Conservation (phyloP, 1,284 basidiomycete genomes). For the Ustilago sp. region DNA sequence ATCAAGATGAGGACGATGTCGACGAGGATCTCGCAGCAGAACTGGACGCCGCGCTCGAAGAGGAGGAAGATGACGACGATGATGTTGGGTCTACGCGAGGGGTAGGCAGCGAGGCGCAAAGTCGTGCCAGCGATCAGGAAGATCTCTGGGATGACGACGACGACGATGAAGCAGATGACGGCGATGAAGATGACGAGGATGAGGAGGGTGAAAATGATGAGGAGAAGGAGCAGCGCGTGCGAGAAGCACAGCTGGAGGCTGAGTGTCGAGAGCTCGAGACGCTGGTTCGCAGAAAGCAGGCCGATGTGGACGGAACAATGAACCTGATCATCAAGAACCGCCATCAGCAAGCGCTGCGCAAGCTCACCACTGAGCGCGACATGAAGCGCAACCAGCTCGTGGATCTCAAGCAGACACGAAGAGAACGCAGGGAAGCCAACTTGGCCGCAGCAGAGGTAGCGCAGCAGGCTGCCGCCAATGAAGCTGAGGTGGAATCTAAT, state of each 20-base stretch:
- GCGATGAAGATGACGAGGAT: slow-evolving; percentile 82
- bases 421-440: slow-evolving; percentile 59
- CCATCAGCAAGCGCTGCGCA: slow-evolving; percentile 63
- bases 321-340: slow-evolving; percentile 68
- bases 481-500: slow-evolving; percentile 20
- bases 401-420: slow-evolving; percentile 61
- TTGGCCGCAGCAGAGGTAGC: slow-evolving; percentile 56
- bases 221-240: slow-evolving; percentile 63
- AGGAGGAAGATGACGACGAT: slow-evolving; percentile 74
- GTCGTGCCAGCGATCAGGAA: slow-evolving; percentile 59
- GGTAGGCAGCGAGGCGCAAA: slow-evolving; percentile 66
- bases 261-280: slow-evolving; percentile 68
- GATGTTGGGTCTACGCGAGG: slow-evolving; percentile 71
- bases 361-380: slow-evolving; percentile 63
- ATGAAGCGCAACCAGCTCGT: slow-evolving; percentile 64
- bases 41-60: slow-evolving; percentile 70
- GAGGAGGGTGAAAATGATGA: slow-evolving; percentile 70
- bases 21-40: slow-evolving; percentile 71
- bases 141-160: slow-evolving; percentile 66
- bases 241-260: slow-evolving; percentile 67
- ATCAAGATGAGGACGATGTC: slow-evolving; percentile 77
- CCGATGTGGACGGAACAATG: slow-evolving; percentile 64
- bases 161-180: slow-evolving; percentile 75
- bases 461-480: slow-evolving; percentile 31
- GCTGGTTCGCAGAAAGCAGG: slow-evolving; percentile 63